These are phyloP conservation scores for Naegleria lovaniensis DNA, from an alignment of 208 protist species.

Conservation along the genomic window DNA sequence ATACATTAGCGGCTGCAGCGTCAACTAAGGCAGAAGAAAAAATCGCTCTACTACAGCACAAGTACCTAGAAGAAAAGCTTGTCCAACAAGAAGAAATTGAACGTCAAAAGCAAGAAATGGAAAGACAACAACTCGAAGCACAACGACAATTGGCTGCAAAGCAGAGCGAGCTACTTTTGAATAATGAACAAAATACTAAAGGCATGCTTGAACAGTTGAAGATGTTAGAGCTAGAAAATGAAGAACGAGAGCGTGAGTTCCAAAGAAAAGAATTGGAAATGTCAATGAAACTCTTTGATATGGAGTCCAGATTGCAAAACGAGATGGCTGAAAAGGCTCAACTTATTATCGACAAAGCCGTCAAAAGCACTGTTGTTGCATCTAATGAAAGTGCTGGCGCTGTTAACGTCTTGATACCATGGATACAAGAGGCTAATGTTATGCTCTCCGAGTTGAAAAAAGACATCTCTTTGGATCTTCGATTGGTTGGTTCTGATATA, in stretches of 20 bases:
- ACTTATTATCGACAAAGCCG: not conserved
- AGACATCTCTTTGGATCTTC: not conserved
- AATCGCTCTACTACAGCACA: not conserved
- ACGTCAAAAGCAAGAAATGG: not conserved
- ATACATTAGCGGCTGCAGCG: not conserved
- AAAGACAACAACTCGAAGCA: not conserved
- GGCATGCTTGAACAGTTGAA: not conserved
- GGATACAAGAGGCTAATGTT: not conserved
- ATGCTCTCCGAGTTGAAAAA: not conserved
- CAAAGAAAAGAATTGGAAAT: conserved; percentile 8
- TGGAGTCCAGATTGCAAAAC: not conserved
- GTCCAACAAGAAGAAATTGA: not conserved
- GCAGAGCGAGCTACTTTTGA: not conserved
- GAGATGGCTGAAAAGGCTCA: not conserved
- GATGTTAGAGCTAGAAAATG: not conserved
- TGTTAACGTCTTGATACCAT: not conserved
- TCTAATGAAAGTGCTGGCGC: not conserved
- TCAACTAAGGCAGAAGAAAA: not conserved
- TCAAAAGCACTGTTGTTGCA: not conserved
- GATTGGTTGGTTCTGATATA: not conserved
- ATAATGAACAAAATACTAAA: not conserved
- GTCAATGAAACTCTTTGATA: not conserved
- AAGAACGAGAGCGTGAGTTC: not conserved
- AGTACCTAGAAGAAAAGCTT: not conserved
- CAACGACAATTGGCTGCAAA: not conserved